Conservation (phyloP, 2,329 filamentous ascomycete genomes). For the Diplocarpon mali region DNA sequence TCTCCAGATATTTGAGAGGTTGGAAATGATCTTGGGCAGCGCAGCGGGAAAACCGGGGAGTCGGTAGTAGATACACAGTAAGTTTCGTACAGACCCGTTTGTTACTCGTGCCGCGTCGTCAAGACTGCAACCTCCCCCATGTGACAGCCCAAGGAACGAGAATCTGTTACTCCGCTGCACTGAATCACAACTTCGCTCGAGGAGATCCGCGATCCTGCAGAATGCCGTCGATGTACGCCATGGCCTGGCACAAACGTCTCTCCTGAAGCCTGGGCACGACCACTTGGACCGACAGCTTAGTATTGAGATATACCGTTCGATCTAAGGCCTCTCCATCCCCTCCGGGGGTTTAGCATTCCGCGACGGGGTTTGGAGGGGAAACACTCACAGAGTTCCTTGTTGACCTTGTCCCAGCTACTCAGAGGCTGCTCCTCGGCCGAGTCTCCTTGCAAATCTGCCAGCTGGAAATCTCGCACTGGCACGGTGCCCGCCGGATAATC, state of each 20-base stretch:
- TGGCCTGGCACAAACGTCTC: constrained; percentile 20
- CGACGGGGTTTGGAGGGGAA: not conserved
- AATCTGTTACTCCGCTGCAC: no score
- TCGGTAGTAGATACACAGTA: no score
- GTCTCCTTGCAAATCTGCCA: constrained; percentile 41
- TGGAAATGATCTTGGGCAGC: no score
- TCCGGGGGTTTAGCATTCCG: constrained; percentile 7
- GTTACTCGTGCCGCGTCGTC: no score
- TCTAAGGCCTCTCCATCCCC: constrained; percentile 22
- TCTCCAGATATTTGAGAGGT: no score
- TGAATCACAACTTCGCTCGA: constrained; percentile 11
- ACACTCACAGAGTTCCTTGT: constrained; percentile 45
- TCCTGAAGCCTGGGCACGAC: constrained; percentile 25
- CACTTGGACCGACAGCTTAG: constrained; percentile 23
- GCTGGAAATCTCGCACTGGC: constrained; percentile 39
- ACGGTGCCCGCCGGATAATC: constrained; percentile 49
- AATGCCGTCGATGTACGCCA: constrained; percentile 22
- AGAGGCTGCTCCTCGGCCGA: constrained; percentile 31
- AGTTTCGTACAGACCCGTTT: no score
- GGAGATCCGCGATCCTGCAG: constrained; percentile 3
- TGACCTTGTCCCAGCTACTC: constrained; percentile 49
- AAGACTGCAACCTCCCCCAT: no score
- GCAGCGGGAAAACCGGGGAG: no score
- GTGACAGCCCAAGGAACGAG: no score
- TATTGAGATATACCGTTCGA: constrained; percentile 23